Conservation (phyloP, 2,329 filamentous ascomycete genomes). For the Fusarium buxicola region DNA sequence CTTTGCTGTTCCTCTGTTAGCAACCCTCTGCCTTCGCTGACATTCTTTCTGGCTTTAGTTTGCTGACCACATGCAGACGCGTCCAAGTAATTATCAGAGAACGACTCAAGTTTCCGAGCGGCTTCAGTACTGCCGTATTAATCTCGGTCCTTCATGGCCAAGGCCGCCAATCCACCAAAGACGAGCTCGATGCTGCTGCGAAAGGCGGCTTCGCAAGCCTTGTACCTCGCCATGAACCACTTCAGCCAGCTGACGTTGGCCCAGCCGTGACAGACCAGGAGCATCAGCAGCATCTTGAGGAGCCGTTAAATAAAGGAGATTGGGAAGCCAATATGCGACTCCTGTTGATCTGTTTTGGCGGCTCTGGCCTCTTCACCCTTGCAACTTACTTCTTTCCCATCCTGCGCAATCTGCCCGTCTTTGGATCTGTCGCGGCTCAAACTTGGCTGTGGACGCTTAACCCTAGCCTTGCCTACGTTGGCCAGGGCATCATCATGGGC, state of each 20-base stretch:
- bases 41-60: not conserved
- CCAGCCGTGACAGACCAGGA: constrained; percentile 43
- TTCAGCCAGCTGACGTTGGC: constrained; percentile 41
- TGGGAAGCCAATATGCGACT: constrained; percentile 64
- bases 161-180: constrained; percentile 49
- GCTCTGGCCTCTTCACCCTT: constrained; percentile 77
- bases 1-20: constrained; percentile 87
- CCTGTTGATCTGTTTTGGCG: constrained; percentile 66
- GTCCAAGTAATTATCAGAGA: constrained; percentile 94
- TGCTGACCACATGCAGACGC: constrained; percentile 57
- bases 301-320: constrained; percentile 39
- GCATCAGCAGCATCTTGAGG: constrained; percentile 50
- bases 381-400: constrained; percentile 90
- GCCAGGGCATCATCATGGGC: constrained; percentile 99
- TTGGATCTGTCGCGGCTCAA: constrained; percentile 78
- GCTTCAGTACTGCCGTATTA: constrained; percentile 93
- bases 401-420: constrained; percentile 86
- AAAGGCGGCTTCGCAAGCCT: constrained; percentile 58
- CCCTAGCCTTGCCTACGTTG: constrained; percentile 95
- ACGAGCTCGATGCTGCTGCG: constrained; percentile 51
- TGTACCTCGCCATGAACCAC: constrained; percentile 48
- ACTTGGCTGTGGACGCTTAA: constrained; percentile 97
- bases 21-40: not conserved
- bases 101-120: constrained; percentile 92
- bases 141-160: constrained; percentile 88